Percentiles rank a stretch among this genome's conserved stretches.
phyloP scores from a whole-genome alignment of 768 basidiomycete species.

The Lentinula sp. region DNA sequence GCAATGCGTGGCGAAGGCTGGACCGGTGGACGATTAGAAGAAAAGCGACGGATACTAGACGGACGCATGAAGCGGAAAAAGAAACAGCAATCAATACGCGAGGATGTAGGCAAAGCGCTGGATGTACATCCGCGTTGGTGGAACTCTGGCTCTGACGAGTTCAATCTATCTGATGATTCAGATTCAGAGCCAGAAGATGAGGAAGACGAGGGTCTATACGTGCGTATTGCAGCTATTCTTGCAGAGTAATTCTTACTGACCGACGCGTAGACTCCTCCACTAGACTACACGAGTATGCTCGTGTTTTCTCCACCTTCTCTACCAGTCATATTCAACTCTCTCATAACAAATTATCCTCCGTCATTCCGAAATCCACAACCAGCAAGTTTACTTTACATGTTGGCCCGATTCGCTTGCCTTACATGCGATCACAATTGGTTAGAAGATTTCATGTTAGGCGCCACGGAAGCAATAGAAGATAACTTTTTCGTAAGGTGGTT shows the following conservation, averaged over 20 bases:
- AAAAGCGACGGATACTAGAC: conserved; percentile 54
- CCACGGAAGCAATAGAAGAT: conserved; percentile 89
- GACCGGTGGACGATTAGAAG: conserved; percentile 73
- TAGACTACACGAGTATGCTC: conserved; percentile 84
- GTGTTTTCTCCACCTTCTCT: conserved; percentile 83
- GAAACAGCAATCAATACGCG: conserved; percentile 48
- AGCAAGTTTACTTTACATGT: conserved; percentile 86
- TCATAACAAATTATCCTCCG: conserved; percentile 73
- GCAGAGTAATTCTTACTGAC: conserved; percentile 6
- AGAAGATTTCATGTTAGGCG: conserved; percentile 87
- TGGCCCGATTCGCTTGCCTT: conserved; percentile 88
- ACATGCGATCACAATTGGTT: conserved; percentile 90
- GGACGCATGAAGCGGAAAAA: conserved; percentile 47
- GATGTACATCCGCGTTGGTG: conserved; percentile 61
- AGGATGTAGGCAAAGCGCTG: conserved; percentile 52
- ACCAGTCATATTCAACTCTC: conserved; percentile 71
- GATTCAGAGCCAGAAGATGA: conserved; percentile 40
- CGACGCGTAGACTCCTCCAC: conserved; percentile 54
- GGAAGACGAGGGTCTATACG: conserved; percentile 46
- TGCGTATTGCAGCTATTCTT: conserved; percentile 18
- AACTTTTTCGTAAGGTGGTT: conserved; percentile 74
- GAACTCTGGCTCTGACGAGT: conserved; percentile 39
- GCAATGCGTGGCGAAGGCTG: conserved; percentile 84
- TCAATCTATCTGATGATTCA: conserved; percentile 23
- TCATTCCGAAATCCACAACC: conserved; percentile 74